Percentiles rank a stretch among this genome's conserved stretches.
Conservation (phyloP, 2,329 filamentous ascomycete genomes). For the Microascus cirrosus region DNA sequence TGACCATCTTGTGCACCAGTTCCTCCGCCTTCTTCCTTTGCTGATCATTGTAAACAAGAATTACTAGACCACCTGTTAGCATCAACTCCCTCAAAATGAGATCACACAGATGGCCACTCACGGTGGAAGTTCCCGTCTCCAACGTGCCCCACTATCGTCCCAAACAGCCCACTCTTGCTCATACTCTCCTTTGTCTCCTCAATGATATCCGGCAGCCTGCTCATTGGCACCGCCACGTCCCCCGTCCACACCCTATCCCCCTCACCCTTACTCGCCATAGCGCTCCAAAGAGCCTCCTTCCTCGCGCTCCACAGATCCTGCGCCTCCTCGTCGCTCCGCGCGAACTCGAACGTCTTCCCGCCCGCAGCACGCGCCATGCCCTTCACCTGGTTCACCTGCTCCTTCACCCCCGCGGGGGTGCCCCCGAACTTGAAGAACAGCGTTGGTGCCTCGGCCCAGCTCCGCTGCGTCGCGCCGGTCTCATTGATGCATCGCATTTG, state of each 20-base stretch:
- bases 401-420: slow-evolving; percentile 59
- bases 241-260: slow-evolving; percentile 76
- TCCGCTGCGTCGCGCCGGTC: slow-evolving; percentile 52
- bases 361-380: slow-evolving; percentile 49
- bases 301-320: slow-evolving; percentile 71
- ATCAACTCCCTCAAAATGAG: slow-evolving; percentile 1
- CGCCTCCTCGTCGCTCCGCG: slow-evolving; percentile 56
- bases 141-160: slow-evolving; percentile 57
- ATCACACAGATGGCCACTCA: slow-evolving; percentile 17
- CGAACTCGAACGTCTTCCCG: slow-evolving; percentile 67
- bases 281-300: slow-evolving; percentile 76
- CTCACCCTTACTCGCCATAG: slow-evolving; percentile 53
- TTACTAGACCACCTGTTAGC: slow-evolving; percentile 22
- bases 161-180: slow-evolving; percentile 28
- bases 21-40: slow-evolving; percentile 57
- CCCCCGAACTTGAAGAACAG: slow-evolving; percentile 80
- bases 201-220: slow-evolving; percentile 60
- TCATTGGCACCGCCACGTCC: slow-evolving; percentile 77
- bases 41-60: slow-evolving; percentile 50
- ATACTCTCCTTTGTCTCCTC: slow-evolving; percentile 52
- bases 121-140: slow-evolving; percentile 72
- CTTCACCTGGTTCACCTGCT: slow-evolving; percentile 62
- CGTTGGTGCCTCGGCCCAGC: slow-evolving; percentile 63
- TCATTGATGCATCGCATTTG: slow-evolving; percentile 67
- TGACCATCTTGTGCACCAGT: slow-evolving; percentile 75